Evolutionary conservation across 768 basidiomycete genomes (phyloP).

Genomic region (Termitomyces sp.): DNA sequence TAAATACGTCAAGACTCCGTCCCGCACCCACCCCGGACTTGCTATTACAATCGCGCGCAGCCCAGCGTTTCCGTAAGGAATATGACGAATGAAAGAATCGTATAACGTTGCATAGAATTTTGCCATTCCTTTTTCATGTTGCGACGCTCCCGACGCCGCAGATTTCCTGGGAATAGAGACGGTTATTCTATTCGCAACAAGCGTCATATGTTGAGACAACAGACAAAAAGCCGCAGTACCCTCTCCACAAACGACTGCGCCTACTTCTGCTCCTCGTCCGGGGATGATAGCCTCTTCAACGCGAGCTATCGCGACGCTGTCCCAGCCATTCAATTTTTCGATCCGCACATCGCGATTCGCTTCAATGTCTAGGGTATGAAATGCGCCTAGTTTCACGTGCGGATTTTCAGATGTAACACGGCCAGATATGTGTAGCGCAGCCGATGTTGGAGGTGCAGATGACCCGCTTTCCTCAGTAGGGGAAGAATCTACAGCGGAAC

Average conservation of each 20-base stretch:
- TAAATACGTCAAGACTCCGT: slow-evolving; percentile 81
- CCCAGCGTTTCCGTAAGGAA: slow-evolving; percentile 69
- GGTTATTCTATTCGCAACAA: slow-evolving; percentile 86
- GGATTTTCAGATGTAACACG: slow-evolving; percentile 81
- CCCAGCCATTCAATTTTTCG: slow-evolving; percentile 87
- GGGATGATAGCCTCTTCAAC: slow-evolving; percentile 87
- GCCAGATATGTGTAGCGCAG: slow-evolving; percentile 81
- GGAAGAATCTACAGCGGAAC: slow-evolving; percentile 35
- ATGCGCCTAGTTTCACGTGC: slow-evolving; percentile 88
- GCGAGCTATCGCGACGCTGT: slow-evolving; percentile 76
- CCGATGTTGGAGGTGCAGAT: slow-evolving; percentile 31
- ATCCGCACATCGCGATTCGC: slow-evolving; percentile 86
- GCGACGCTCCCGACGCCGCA: slow-evolving; percentile 69
- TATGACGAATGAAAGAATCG: slow-evolving; percentile 82
- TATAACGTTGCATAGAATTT: slow-evolving; percentile 85
- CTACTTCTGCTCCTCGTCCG: slow-evolving; percentile 95
- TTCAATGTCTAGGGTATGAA: slow-evolving; percentile 92
- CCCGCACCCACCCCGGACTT: slow-evolving; percentile 93
- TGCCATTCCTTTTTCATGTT: slow-evolving; percentile 87
- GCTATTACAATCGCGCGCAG: slow-evolving; percentile 93
- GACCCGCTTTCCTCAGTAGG: slow-evolving; percentile 27
- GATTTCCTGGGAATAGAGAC: slow-evolving; percentile 89
- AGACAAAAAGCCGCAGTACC: slow-evolving; percentile 93
- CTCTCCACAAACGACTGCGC: slow-evolving; percentile 94
- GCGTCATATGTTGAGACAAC: slow-evolving; percentile 94